Percentiles rank a stretch among this genome's conserved stretches.
These are phyloP conservation scores for Lactarius sp. DNA, from an alignment of 768 basidiomycete species.

Conservation along the genomic window DNA sequence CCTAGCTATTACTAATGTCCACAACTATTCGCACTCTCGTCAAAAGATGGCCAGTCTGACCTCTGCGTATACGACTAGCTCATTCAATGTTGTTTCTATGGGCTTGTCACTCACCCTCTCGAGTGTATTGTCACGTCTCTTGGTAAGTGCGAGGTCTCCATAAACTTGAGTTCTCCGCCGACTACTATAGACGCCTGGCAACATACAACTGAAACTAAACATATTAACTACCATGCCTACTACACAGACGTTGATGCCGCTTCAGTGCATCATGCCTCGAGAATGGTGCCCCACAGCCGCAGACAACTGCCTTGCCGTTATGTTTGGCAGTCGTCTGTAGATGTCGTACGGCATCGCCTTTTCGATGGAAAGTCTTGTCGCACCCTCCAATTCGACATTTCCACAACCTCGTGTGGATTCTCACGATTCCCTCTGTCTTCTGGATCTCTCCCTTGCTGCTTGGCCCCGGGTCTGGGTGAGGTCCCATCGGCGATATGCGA, in stretches of 20 bases:
- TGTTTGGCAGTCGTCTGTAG: slow-evolving; percentile 20
- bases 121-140: too few relatives aligned
- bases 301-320: slow-evolving; percentile 18
- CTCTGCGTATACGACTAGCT: too few relatives aligned
- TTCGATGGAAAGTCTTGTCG: slow-evolving; percentile 17
- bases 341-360: slow-evolving; percentile 19
- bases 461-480: not conserved
- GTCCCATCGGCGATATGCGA: slow-evolving; percentile 6
- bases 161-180: not conserved
- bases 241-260: slow-evolving; percentile 21
- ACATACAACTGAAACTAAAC: not conserved
- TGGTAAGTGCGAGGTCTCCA: not conserved
- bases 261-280: slow-evolving; percentile 20
- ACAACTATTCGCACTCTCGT: too few relatives aligned
- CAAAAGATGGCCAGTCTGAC: too few relatives aligned
- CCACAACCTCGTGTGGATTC: slow-evolving; percentile 20
- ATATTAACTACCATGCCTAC: not conserved
- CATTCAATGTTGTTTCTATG: too few relatives aligned
- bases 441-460: not conserved
- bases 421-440: slow-evolving; percentile 15
- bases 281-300: slow-evolving; percentile 20
- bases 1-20: too few relatives aligned
- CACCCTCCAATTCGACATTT: slow-evolving; percentile 20
- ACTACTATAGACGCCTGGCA: not conserved
- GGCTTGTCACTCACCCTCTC: too few relatives aligned